phyloP scores from a whole-genome alignment of 2,329 filamentous ascomycete species.

The Ophiostoma pallidulum region DNA sequence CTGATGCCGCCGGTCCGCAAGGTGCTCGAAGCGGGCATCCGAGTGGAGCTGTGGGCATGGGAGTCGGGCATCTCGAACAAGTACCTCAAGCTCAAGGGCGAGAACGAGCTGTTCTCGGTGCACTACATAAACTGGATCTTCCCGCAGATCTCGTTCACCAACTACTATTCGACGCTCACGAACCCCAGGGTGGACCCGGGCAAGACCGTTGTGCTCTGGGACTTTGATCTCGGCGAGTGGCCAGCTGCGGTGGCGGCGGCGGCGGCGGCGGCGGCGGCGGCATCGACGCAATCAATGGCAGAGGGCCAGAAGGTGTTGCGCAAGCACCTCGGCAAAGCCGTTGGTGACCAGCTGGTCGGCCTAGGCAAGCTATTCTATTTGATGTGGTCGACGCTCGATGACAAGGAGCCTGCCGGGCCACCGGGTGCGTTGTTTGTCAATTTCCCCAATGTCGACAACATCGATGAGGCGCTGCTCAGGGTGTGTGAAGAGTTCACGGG shows the following conservation, averaged over 20 bases:
- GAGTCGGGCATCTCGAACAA: slow-evolving; percentile 17
- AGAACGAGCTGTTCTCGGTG: slow-evolving; percentile 6
- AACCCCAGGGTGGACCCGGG: neutral
- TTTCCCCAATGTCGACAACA: slow-evolving; percentile 2
- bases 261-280: no score
- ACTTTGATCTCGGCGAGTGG: neutral
- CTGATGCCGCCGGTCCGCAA: slow-evolving; percentile 18
- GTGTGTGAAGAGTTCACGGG: neutral
- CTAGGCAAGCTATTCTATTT: slow-evolving; percentile 6
- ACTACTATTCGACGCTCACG: slow-evolving; percentile 12
- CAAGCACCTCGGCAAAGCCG: neutral
- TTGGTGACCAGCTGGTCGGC: neutral
- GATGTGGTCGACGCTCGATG: neutral
- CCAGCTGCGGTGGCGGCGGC: no score
- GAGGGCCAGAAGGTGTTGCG: neutral
- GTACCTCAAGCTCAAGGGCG: slow-evolving; percentile 11
- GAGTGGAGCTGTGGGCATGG: slow-evolving; percentile 23
- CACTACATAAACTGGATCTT: slow-evolving; percentile 13
- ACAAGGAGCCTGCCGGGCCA: neutral
- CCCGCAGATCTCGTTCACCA: slow-evolving; percentile 12
- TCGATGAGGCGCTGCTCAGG: neutral
- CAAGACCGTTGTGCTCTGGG: slow-evolving; percentile 3
- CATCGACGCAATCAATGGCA: no score
- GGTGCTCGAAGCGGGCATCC: slow-evolving; percentile 16
- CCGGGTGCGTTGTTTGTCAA: slow-evolving; percentile 2